Evolutionary conservation across 495 filamentous ascomycete species (phyloP).

Genomic region (Filosporella fistucella): DNA sequence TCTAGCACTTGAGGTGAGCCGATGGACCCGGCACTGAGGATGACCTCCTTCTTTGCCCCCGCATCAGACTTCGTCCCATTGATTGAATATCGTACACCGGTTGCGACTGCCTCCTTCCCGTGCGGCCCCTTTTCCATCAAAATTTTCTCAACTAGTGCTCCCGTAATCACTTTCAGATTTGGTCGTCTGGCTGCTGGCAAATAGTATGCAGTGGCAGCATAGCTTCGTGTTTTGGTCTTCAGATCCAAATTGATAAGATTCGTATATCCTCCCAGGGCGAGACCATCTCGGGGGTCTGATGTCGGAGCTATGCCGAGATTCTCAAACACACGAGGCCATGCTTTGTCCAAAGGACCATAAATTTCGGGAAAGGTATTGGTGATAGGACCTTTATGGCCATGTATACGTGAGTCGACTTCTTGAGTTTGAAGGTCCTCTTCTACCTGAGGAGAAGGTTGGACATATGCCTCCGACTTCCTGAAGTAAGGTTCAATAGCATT

Average conservation of each 20-base stretch:
- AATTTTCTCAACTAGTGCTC: conserved; percentile 40
- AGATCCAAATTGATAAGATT: conserved; percentile 19
- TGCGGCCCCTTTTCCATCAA: conserved; percentile 30
- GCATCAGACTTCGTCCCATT: not conserved
- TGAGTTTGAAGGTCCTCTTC: conserved; percentile 27
- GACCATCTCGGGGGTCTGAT: conserved; percentile 31
- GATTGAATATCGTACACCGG: conserved; percentile 28
- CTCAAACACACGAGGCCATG: conserved; percentile 4
- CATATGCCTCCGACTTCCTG: conserved; percentile 34
- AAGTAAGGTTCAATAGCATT: conserved; percentile 27
- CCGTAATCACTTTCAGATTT: conserved; percentile 42
- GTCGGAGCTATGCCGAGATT: not conserved
- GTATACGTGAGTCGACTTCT: conserved; percentile 30
- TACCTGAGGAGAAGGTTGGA: conserved; percentile 25
- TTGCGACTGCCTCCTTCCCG: conserved; percentile 23
- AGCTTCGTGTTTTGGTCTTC: conserved; percentile 24
- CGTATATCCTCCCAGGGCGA: conserved; percentile 21
- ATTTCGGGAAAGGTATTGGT: conserved; percentile 4
- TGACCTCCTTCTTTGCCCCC: conserved; percentile 34
- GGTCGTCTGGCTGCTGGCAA: conserved; percentile 27
- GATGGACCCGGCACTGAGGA: conserved; percentile 49
- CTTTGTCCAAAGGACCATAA: conserved; percentile 4
- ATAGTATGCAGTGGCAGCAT: conserved; percentile 34
- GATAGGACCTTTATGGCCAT: conserved; percentile 31
- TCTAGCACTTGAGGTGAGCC: conserved; percentile 58